Evolutionary conservation across 768 basidiomycete species (phyloP), one percentile per base, ranked within the genome.

Genomic region (Termitomyces sp.): DNA sequence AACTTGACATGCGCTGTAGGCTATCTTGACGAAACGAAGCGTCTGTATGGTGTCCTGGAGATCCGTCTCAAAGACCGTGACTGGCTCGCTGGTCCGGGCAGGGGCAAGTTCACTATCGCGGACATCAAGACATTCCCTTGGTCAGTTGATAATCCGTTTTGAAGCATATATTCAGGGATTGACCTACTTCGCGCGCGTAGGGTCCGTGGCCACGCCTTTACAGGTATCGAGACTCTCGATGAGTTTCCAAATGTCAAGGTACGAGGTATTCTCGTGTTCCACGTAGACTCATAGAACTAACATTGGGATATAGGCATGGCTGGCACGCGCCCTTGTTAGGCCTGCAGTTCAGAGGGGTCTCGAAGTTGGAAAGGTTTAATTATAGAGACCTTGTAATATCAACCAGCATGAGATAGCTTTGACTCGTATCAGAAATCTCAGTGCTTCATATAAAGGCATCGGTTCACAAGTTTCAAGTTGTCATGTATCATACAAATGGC

Each of bases 11-110:
- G 10, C 19, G 11, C 17, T 10, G 12, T 71, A 84, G 84, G 92
- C 51, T 95, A 91, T 70, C 62, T 75, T 21, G 84, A 91, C 27
- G 94, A 96, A 76, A 89, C 90, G 3, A 84, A 82, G 63, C 82
- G 94, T 25, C 77, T 95, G 21, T 94, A 89, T 66, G 74, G 81
- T n/a, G 94, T 95, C 3, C 79, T 95, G 42, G 84, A 95, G 64
- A 83, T 85, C 48, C 82, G 88, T 23, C 79, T 95, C n/a, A 69
- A 76, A 44, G 81, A 76, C 52, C 81, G 88, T 17, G 91, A 94
- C 40, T 95, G 79, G 68, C 82, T 96, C 16, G 91, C 80, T 17
- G 92, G 94, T n/a, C 72, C 84, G 11, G 86, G 82, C 0, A 74
- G 75, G 54, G 89, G 88, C 25, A 84, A 81, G 62, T 82, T 79